Base-by-base conservation (phyloP, 2,329 filamentous ascomycete species). In the Calonectria pteridis region DNA sequence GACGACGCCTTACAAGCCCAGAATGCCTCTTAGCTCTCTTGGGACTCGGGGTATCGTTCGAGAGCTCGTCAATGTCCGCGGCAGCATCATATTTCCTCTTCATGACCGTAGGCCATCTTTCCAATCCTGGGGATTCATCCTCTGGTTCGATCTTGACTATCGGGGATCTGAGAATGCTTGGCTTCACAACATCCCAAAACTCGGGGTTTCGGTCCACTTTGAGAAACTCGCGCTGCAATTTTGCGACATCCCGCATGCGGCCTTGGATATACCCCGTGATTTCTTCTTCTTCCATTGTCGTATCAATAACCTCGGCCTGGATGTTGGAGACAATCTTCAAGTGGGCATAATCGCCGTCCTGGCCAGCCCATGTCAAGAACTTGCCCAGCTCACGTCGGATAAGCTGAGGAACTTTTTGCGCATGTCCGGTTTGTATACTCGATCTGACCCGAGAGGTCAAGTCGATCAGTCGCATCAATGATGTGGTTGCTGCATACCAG, bases 331-430 rank as follows among this genome's bases (percentile, higher is more conserved):
- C 79, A 35, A 82, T 80, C 2, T 81, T 78, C 4, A 84, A 77
- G 49, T 82, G 75, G 9, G 76, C 74, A 74, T 84, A 87, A 29
- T 81, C 81, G 23, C 84, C 86, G 43, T 87, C 86, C 18, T 83
- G 80, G n/a, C 84, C 83, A 0, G 86, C 84, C 86, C 86, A 87
- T 26, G 74, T 79, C n/a, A 85, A 64, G 65, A 84, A 86, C 46
- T 77, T 78, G 31, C 82, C 81, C 1, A 87, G 70, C 18, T 82
- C 80, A 59, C 79, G 83, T 59, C 83, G 83, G 65, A 87, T 83
- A 31, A 83, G 76, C 0, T 46, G 58, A 0, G 84, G 77, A 6
- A 82, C 81, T 59, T 83, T 85, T 13, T 77, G 73, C 14, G 80
- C 78, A 18, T 82, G 77, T n/a, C 82, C 82, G 1, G 83, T 82